phyloP scores from a whole-genome alignment of 2,329 filamentous ascomycete species.

The Orbilia ellipsospora region DNA sequence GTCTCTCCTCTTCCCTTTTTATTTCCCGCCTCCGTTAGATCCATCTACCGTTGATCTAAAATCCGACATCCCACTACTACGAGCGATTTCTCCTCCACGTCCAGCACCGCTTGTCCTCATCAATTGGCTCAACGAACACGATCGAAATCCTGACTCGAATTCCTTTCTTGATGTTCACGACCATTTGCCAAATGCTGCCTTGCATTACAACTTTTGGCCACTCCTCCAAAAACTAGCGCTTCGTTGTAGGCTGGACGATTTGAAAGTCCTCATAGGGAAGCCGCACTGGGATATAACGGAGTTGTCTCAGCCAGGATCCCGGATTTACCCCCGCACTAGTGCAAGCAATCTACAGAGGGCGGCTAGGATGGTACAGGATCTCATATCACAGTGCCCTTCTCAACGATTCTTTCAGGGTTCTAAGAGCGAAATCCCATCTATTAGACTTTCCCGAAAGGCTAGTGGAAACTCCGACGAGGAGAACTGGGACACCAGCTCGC shows the following conservation, averaged over 20 bases:
- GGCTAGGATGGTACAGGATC: slow-evolving; percentile 29
- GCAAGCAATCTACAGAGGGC: slow-evolving; percentile 36
- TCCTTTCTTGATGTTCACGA: slow-evolving; percentile 39
- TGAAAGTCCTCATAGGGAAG: slow-evolving; percentile 29
- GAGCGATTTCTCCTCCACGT: slow-evolving; percentile 37
- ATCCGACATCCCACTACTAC: slow-evolving; percentile 36
- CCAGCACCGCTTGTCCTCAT: slow-evolving; percentile 45
- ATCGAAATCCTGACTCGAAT: slow-evolving; percentile 22
- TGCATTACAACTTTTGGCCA: slow-evolving; percentile 51
- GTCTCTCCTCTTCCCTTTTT: slow-evolving; percentile 41
- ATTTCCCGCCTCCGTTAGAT: slow-evolving; percentile 47
- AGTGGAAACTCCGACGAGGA: slow-evolving; percentile 26
- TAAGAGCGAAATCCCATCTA: slow-evolving; percentile 18
- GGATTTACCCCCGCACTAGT: slow-evolving; percentile 14
- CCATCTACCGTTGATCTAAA: slow-evolving; percentile 39
- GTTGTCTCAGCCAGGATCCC: slow-evolving; percentile 17
- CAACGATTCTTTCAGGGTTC: slow-evolving; percentile 31
- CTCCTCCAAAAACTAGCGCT: slow-evolving; percentile 49
- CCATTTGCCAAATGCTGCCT: slow-evolving; percentile 21
- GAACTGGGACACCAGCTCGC: slow-evolving; percentile 45
- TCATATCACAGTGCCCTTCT: slow-evolving; percentile 42
- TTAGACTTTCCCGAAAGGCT: slow-evolving; percentile 1
- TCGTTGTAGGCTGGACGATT: slow-evolving; percentile 40
- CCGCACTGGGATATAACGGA: slow-evolving; percentile 41
- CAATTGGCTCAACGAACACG: slow-evolving; percentile 44